Evolutionary conservation across 495 filamentous ascomycete species (phyloP), one percentile per base, ranked within the genome.

Genomic region (Penicillium verhagenii): DNA sequence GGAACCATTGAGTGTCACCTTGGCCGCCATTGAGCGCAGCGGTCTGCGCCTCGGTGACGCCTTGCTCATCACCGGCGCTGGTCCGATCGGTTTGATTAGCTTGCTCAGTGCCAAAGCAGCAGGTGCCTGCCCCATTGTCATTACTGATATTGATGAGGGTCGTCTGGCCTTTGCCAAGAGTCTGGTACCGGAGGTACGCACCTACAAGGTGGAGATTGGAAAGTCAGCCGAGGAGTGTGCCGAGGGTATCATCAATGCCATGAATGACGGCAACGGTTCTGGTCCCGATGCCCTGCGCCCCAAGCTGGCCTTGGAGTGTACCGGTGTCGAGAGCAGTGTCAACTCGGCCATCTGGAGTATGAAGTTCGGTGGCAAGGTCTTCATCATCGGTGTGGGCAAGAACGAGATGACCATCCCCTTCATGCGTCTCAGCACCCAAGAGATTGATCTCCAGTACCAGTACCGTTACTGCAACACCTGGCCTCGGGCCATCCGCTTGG

Each of bases 381-480:
- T 96, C 63, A 85, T 96, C 42, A 91, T 94, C 59, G 92, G 92
- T 23, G 92, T 96, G 2, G 92, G 92, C 57, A 94, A 88, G 84
- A 90, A 90, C 64, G 91, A 96, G 82, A 92, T 96, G 79, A 88
- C 83, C 65, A 87, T 96, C 57, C 92, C 92, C 33, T 97, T 96
- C 73, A 96, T 96, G 91, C 79, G 90, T 58, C 78, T 90, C 26
- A 92, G 87, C 64, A 93, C 91, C 13, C 82, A 90, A 63, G 93
- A 97, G 75, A 86, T 97, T 62, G 93, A 96, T 69, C 73, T 97
- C 52, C 88, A 92, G 75, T 95, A 96, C 74, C 93, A 96, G 79
- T 96, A 97, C 75, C 83, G 93, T 50, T 96, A 96, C 76, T 81
- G 79, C 75, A 97, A 96, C 77, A 96, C 89, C 43, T 97, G 93